Base-by-base conservation (phyloP, 2,329 filamentous ascomycete species). In the Stromatinia cepivora region DNA sequence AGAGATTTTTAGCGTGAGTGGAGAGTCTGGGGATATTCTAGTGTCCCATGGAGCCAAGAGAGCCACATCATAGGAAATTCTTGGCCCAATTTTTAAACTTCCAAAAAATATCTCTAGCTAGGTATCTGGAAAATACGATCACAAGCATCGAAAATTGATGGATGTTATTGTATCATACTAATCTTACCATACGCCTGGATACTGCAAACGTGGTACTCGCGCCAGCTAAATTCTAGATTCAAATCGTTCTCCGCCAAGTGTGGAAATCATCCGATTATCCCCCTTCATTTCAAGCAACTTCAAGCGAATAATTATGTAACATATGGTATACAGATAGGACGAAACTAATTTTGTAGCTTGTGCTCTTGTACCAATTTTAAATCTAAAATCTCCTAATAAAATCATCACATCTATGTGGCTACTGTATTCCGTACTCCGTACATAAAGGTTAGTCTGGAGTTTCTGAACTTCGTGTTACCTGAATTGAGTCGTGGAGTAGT, bases 251-350 rank as follows among this genome's bases (percentile, higher is more conserved):
- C 9, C 42, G 34, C 54, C 34, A 39, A 20, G 17, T 11, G 20
- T 34, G 28, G 11, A 48, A n/a, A 5, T 31, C 58, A 17, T 62
- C 53, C 31, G 31, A 56, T n/a, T 56, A 34, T 36, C 28, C 59
- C 59, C 59, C 59, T 62, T 62, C 59, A 62, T 62, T 48, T 50
- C 59, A 36, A 61, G 59, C 28, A 62, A 62, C 45, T 62, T 62
- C 31, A 62, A 50, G 59, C 59, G 59, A 62, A 34, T 10, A n/a
- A n/a, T n/a, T n/a, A 39, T 15, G 34, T 15, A 17, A 50, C 28
- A 15, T 25, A 57, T 15, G 8, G 54, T 36, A 34, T 34, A 34
- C 10, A 13, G 22, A 62, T 62, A 20, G 25, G 45, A 36, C 28
- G 11, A 25, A 25, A 50, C 22, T 6, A 11, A 4, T 50, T 36